Evolutionary conservation across 2,329 filamentous ascomycete genomes (phyloP).

Genomic region (Eutypa lata): DNA sequence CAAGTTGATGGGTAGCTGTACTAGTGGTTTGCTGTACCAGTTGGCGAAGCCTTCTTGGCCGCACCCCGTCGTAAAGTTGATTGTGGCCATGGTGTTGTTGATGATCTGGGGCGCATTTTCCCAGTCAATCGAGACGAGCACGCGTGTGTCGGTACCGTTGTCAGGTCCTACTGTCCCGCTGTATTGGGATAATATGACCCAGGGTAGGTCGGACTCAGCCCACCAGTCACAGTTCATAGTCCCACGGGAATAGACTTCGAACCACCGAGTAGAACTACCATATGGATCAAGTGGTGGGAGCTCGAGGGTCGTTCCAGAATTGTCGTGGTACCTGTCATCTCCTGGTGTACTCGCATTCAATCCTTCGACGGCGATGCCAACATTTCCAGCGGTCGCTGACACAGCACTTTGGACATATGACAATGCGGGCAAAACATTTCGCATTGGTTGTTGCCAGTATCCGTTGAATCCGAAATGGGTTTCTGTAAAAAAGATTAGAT

Average conservation of each 20-base stretch:
- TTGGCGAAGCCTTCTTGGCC: conserved; percentile 25
- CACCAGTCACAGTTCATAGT: conserved; percentile 50
- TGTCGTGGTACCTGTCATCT: conserved; percentile 60
- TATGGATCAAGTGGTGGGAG: conserved; percentile 58
- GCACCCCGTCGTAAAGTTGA: conserved; percentile 44
- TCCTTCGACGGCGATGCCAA: conserved; percentile 63
- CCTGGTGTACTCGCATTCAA: conserved; percentile 65
- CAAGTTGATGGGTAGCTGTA: conserved; percentile 54
- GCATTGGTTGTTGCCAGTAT: conserved; percentile 70
- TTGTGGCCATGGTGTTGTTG: conserved; percentile 43
- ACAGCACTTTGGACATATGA: conserved; percentile 57
- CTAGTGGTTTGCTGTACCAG: conserved; percentile 35
- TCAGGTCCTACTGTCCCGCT: conserved; percentile 47
- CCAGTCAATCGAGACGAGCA: conserved; percentile 58
- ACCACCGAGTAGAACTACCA: conserved; percentile 52
- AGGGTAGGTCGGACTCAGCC: conserved; percentile 44
- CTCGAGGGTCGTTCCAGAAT: conserved; percentile 49
- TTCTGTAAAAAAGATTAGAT: conserved; percentile 26
- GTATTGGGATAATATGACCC: conserved; percentile 48
- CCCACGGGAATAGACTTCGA: conserved; percentile 62
- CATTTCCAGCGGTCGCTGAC: conserved; percentile 56
- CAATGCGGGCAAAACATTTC: conserved; percentile 62
- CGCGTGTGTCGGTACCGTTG: conserved; percentile 47
- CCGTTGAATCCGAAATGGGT: conserved; percentile 53
- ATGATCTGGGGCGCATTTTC: conserved; percentile 29